A percentile compares a stretch with the other conserved stretches of the same genome.
These are phyloP conservation scores for maize (Zea mays) DNA, from an alignment of 176 grass and related monocot species.

Conservation along the genomic window Zm-B73-REFERENCE-NAM-5.0 NC_050100.1:221132501-221133000, in stretches of 20 bases:
- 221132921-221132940: background rate
- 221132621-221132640: slow-evolving; percentile 74
- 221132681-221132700: slow-evolving; percentile 85
- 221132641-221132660: slow-evolving; percentile 92
- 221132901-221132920: slow-evolving; percentile 16
- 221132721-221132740: slow-evolving; percentile 15
- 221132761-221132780: slow-evolving; percentile 74
- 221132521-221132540: background rate
- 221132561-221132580: background rate
- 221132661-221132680: slow-evolving; percentile 74
- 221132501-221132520: background rate
- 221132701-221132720: slow-evolving; percentile 52
- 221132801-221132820: slow-evolving; percentile 97
- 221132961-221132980: slow-evolving; percentile 6
- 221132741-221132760: slow-evolving; percentile 25
- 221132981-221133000: slow-evolving; percentile 30
- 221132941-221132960: background rate
- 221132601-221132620: slow-evolving; percentile 49
- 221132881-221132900: background rate
- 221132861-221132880: slow-evolving; percentile 20
- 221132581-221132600: background rate
- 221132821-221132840: slow-evolving; percentile 96
- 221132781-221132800: slow-evolving; percentile 84
- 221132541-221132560: background rate
- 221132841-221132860: slow-evolving; percentile 16